Evolutionary conservation across 257 asterid genomes (phyloP), one percentile per base, ranked within the genome.

Genomic region (Parsonsia alboflavescens): DNA sequence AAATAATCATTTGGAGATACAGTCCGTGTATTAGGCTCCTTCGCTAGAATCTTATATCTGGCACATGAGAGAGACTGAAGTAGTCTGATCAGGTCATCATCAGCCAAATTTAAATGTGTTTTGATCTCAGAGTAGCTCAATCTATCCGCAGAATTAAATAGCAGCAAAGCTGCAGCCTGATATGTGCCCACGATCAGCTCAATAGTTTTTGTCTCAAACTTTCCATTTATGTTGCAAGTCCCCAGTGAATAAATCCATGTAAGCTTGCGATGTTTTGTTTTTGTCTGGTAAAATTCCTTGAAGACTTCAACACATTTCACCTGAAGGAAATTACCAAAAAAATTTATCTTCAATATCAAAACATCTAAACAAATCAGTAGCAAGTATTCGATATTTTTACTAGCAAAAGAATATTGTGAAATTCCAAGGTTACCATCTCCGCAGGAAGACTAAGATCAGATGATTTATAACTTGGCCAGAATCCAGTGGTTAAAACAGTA

Each of bases 381-480:
- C 56, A 58, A 77, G 11, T 59, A 71, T 48, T 62, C 56, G 33
- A 68, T 53, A 30, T 5, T 57, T 36, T 21, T 36, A 68, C 36
- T 45, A 63, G n/a, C 21, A 50, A 54, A n/a, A n/a, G n/a, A n/a
- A n/a, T n/a, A n/a, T n/a, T n/a, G n/a, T 24, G 49, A 1, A 39
- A 22, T 13, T 2, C 33, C 24, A 57, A 73, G 12, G 70, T 15
- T 69, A 85, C 90, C 91, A 89, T 87, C 65, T 89, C 95, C 9
- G 77, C 80, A 2, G 95, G 89, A 61, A 87, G 95, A 65, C 81
- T 78, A 49, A 85, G 80, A 74, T 85, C 90, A 21, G 88, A 84
- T 24, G 90, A 80, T 79, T 87, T 87, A 70, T 82, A 89, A 58
- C 79, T 84, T 30, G 94, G 94, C 94, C 94, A 89, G 76, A 85